Percentiles rank a stretch among this genome's conserved stretches.
Conservation (phyloP, 169 alveolate species). For the Pseudocohnilembus persalinus region DNA sequence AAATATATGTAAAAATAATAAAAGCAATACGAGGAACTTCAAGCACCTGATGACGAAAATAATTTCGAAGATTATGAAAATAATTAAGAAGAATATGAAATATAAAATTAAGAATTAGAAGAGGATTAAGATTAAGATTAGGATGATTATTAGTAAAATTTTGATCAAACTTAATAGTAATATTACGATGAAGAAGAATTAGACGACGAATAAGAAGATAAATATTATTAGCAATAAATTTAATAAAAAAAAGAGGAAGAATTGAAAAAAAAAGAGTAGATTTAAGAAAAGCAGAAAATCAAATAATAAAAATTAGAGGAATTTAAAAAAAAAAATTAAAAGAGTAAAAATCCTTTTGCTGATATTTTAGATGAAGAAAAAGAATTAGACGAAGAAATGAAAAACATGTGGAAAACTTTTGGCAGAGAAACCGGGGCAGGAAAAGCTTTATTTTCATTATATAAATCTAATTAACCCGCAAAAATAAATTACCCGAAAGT, state of each 20-base stretch:
- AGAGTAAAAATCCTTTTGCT: slow-evolving; percentile 2
- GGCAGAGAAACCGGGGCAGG: slow-evolving; percentile 41
- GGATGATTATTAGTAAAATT: background rate
- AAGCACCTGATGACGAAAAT: background rate
- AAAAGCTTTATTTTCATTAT: slow-evolving; percentile 29
- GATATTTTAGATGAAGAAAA: background rate
- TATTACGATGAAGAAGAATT: background rate
- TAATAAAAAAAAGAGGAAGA: background rate
- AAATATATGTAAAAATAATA: background rate
- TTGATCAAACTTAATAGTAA: background rate
- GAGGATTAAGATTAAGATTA: slow-evolving; percentile 9
- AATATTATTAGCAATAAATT: background rate
- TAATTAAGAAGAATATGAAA: background rate
- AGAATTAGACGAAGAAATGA: slow-evolving; percentile 22
- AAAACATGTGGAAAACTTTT: slow-evolving; percentile 30
- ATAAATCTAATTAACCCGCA: slow-evolving; percentile 31
- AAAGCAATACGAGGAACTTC: background rate
- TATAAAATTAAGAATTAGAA: background rate
- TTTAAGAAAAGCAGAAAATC: background rate
- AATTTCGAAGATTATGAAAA: background rate
- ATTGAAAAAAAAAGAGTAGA: background rate
- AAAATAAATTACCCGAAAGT: slow-evolving; percentile 42
- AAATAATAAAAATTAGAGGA: background rate
- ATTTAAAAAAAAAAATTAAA: background rate
- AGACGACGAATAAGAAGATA: background rate